Conservation (phyloP, 768 basidiomycete species). For the Pleurotus djamor region DNA sequence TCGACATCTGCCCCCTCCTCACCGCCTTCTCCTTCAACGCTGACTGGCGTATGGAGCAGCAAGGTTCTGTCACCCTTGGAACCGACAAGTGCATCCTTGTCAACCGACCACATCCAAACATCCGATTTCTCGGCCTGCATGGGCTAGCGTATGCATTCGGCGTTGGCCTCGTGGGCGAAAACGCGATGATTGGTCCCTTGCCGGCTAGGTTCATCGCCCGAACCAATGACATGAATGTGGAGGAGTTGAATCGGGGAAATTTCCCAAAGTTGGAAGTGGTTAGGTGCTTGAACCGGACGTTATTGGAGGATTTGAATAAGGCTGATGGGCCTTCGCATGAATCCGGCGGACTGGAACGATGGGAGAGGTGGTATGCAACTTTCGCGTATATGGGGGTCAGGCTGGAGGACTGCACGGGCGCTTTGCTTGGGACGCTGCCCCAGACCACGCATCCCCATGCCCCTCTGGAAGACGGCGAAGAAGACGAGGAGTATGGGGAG, state of each 20-base stretch:
- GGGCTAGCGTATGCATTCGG: constrained; percentile 71
- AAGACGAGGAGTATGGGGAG: constrained; percentile 23
- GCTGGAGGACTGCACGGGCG: constrained; percentile 78
- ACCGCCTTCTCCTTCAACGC: constrained; percentile 68
- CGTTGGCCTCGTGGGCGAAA: constrained; percentile 48
- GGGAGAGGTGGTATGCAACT: constrained; percentile 68
- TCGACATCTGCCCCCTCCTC: constrained; percentile 64
- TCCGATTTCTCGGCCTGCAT: constrained; percentile 66
- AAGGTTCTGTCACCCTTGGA: constrained; percentile 11
- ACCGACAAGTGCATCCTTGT: constrained; percentile 35
- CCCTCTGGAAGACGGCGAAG: constrained; percentile 18
- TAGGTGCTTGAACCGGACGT: constrained; percentile 51
- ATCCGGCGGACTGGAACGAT: constrained; percentile 47
- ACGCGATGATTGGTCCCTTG: constrained; percentile 38
- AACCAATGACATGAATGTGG: constrained; percentile 67
- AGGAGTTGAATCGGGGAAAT: constrained; percentile 45
- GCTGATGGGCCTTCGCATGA: constrained; percentile 45
- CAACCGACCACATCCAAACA: constrained; percentile 51
- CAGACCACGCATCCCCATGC: constrained; percentile 13
- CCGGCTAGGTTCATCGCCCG: constrained; percentile 43
- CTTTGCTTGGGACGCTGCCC: constrained; percentile 51
- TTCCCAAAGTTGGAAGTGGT: constrained; percentile 65
- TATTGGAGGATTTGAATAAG: constrained; percentile 58
- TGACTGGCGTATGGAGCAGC: constrained; percentile 53
- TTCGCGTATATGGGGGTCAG: constrained; percentile 48